Evolutionary conservation across 1,139 yeast genomes (phyloP).

Genomic region (Geotrichum bryndzae): DNA sequence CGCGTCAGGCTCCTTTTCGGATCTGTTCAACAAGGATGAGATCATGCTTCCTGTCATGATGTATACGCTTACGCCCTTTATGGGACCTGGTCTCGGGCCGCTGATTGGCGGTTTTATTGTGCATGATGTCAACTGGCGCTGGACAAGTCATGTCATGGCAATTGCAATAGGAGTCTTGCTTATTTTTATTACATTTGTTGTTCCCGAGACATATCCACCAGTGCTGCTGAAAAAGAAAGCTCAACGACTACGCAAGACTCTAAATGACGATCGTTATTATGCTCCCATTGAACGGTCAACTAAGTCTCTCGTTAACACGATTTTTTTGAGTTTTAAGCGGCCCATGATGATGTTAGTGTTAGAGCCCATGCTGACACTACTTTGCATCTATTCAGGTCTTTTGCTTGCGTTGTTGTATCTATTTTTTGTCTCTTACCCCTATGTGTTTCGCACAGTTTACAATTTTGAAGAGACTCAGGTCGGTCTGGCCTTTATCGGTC

Average conservation of each 20-base stretch:
- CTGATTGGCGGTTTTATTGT: constrained; percentile 61
- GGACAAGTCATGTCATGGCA: constrained; percentile 60
- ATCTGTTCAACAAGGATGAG: constrained; percentile 50
- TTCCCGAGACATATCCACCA: constrained; percentile 74
- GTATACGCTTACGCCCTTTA: constrained; percentile 65
- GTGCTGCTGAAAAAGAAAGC: constrained; percentile 56
- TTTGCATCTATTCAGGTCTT: constrained; percentile 59
- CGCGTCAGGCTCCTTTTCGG: constrained; percentile 73
- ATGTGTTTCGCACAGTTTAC: constrained; percentile 46
- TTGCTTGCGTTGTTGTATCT: constrained; percentile 55
- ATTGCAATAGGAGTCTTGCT: constrained; percentile 62
- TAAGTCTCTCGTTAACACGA: constrained; percentile 31
- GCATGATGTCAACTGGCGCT: constrained; percentile 47
- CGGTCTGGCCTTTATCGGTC: constrained; percentile 52
- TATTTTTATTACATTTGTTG: constrained; percentile 40
- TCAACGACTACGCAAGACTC: constrained; percentile 47
- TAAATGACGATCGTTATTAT: constrained; percentile 49
- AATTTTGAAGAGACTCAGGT: constrained; percentile 36
- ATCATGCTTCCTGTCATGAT: constrained; percentile 67
- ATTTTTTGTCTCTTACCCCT: constrained; percentile 60
- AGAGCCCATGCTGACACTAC: constrained; percentile 57
- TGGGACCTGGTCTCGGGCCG: constrained; percentile 75
- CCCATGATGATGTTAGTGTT: constrained; percentile 50
- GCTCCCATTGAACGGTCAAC: constrained; percentile 44
- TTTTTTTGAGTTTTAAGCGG: constrained; percentile 42